Evolutionary conservation across 345 rosid genomes (phyloP).

Genomic region (Pugionium cornutum): DNA sequence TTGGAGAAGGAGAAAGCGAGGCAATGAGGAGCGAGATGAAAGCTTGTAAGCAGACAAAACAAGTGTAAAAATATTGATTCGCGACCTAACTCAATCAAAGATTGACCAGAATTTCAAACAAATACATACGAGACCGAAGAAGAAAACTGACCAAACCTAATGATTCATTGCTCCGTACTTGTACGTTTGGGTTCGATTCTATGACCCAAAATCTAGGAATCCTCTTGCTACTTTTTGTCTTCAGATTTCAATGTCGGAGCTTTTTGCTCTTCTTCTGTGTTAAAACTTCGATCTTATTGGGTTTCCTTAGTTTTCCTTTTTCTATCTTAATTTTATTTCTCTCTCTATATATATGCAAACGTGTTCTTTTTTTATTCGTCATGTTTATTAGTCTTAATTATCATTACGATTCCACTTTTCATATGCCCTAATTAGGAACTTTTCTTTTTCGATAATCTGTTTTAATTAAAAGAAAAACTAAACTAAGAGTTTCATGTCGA

Average conservation of each 20-base stretch:
- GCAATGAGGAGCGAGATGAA: constrained; percentile 47
- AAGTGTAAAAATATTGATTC: constrained; percentile 38
- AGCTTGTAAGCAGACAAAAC: constrained; percentile 49
- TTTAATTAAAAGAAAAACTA: no score
- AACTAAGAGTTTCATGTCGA: no score
- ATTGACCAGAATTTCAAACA: constrained; percentile 52
- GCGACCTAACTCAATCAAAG: constrained; percentile 37
- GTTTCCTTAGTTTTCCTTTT: constrained; percentile 28
- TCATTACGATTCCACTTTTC: not conserved
- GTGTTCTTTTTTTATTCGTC: not conserved
- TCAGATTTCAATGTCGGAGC: constrained; percentile 48
- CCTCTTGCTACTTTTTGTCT: not conserved
- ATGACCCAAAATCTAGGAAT: not conserved
- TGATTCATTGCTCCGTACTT: constrained; percentile 12
- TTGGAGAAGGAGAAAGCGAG: constrained; percentile 15
- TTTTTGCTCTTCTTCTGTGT: constrained; percentile 39
- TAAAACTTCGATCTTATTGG: constrained; percentile 35
- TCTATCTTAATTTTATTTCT: constrained; percentile 17
- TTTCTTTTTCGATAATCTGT: no score
- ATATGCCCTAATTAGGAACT: not conserved
- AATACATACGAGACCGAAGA: constrained; percentile 24
- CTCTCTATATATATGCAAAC: not conserved
- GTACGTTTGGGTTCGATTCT: no score
- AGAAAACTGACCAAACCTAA: constrained; percentile 32
- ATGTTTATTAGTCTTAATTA: not conserved